Evolutionary conservation across 2,329 filamentous ascomycete genomes (phyloP).

Genomic region (Parascedosporium putredinis): DNA sequence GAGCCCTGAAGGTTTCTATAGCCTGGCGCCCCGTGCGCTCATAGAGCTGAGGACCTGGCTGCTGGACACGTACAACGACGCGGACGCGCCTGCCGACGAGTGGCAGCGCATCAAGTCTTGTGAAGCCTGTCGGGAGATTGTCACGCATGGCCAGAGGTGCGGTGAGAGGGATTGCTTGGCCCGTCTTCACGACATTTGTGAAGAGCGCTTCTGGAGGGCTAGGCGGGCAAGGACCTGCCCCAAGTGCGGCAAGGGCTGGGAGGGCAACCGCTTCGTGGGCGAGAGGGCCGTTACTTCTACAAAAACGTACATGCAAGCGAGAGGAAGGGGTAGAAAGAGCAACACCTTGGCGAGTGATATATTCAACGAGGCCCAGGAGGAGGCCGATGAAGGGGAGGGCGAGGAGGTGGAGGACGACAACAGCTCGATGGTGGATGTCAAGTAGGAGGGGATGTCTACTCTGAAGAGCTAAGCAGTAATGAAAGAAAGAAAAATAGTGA

Average conservation of each 20-base stretch:
- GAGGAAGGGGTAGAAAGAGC: conserved; percentile 16
- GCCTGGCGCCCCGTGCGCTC: conserved; percentile 63
- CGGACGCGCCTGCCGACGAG: conserved; percentile 45
- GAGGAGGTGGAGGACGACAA: conserved; percentile 14
- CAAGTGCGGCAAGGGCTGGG: conserved; percentile 42
- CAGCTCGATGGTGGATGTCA: conserved; percentile 1
- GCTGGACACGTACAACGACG: conserved; percentile 80
- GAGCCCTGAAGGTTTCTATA: conserved; percentile 62
- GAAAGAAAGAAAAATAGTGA: conserved; percentile 9
- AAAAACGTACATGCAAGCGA: conserved; percentile 32
- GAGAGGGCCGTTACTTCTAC: conserved; percentile 46
- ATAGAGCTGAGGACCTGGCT: conserved; percentile 82
- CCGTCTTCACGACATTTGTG: conserved; percentile 69
- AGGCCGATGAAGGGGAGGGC: too few species aligned
- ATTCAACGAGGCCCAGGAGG: conserved; percentile 10
- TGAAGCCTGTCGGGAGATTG: conserved; percentile 77
- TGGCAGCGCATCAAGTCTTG: conserved; percentile 77
- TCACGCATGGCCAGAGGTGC: conserved; percentile 77
- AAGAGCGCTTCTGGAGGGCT: conserved; percentile 61
- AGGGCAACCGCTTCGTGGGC: conserved; percentile 39
- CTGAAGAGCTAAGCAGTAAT: neutral
- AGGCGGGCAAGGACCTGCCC: conserved; percentile 55
- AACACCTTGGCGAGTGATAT: conserved; percentile 8
- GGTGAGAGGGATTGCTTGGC: conserved; percentile 54
- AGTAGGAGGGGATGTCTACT: neutral